A percentile compares a stretch with the other conserved stretches of the same genome.
These are phyloP conservation scores for Quercus tomentella DNA, from an alignment of 331 rosid species.

Conservation along the genomic window DNA sequence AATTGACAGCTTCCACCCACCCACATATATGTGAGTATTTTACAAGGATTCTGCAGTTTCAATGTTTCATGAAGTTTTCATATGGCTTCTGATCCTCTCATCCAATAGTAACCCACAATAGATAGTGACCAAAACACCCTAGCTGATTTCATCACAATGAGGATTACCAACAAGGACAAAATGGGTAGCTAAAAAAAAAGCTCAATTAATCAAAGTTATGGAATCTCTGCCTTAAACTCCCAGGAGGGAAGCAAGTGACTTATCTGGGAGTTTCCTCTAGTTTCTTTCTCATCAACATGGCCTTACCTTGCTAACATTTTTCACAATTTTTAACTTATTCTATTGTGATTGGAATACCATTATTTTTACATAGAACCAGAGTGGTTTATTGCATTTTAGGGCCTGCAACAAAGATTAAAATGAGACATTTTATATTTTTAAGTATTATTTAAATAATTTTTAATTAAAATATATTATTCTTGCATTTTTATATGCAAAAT, in stretches of 20 bases:
- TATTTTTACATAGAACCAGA: no score
- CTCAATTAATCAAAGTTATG: slow-evolving; percentile 15
- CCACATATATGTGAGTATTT: slow-evolving; percentile 31
- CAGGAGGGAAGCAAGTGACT: slow-evolving; percentile 23
- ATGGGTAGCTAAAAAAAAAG: slow-evolving; percentile 11
- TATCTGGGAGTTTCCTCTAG: slow-evolving; percentile 24
- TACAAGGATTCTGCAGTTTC: slow-evolving; percentile 36
- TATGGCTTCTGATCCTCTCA: slow-evolving; percentile 56
- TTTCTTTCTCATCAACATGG: slow-evolving; percentile 12
- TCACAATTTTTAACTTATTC: no score
- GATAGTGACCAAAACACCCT: slow-evolving; percentile 37
- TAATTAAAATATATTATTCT: no score
- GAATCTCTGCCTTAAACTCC: slow-evolving; percentile 26
- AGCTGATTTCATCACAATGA: not conserved
- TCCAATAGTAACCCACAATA: slow-evolving; percentile 13
- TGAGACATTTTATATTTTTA: no score
- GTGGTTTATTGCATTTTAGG: no score
- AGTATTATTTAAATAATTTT: no score
- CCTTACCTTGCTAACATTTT: no score
- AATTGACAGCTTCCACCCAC: not conserved
- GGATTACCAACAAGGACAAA: slow-evolving; percentile 16
- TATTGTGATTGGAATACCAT: no score
- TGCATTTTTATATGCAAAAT: no score
- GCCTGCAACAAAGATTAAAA: no score
- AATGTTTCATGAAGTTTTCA: slow-evolving; percentile 41